These are phyloP conservation scores for Penicillium samsonianum DNA, from an alignment of 495 filamentous ascomycete genomes.

Conservation along the genomic window DNA sequence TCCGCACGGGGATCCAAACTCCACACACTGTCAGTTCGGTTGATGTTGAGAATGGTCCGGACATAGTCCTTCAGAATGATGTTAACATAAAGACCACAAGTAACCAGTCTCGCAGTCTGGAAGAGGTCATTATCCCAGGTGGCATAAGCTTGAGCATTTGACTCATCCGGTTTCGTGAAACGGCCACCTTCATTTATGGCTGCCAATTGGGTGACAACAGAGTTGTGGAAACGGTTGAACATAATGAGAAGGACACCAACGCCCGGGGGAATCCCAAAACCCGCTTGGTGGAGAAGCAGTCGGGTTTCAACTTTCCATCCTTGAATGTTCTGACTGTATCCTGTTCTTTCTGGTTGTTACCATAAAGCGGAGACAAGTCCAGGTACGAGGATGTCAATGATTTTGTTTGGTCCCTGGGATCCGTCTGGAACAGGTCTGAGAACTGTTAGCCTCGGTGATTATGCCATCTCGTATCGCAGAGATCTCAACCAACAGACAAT, in stretches of 20 bases:
- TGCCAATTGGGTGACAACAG: slow-evolving; percentile 62
- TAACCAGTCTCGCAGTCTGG: slow-evolving; percentile 71
- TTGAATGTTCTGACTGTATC: slow-evolving; percentile 73
- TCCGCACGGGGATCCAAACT: slow-evolving; percentile 72
- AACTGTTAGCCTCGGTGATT: slow-evolving; percentile 23
- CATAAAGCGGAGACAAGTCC: slow-evolving; percentile 83
- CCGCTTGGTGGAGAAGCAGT: slow-evolving; percentile 76
- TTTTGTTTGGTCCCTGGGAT: slow-evolving; percentile 55
- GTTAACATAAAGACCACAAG: slow-evolving; percentile 77
- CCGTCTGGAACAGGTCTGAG: slow-evolving; percentile 62
- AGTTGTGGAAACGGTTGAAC: slow-evolving; percentile 77
- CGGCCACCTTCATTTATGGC: slow-evolving; percentile 60
- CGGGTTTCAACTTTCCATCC: slow-evolving; percentile 81
- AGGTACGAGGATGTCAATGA: slow-evolving; percentile 82
- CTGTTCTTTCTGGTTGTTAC: slow-evolving; percentile 76
- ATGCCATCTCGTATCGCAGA: neutral
- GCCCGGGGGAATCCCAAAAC: slow-evolving; percentile 82
- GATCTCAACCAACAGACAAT: neutral
- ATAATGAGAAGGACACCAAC: slow-evolving; percentile 74
- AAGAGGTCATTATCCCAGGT: slow-evolving; percentile 78
- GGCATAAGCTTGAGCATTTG: slow-evolving; percentile 51
- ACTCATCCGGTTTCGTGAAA: slow-evolving; percentile 54
- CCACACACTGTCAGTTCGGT: slow-evolving; percentile 70
- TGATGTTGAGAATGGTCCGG: slow-evolving; percentile 76
- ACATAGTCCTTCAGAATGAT: slow-evolving; percentile 78